Evolutionary conservation across 2,329 filamentous ascomycete genomes (phyloP).

Genomic region (Corinectria fuckeliana): DNA sequence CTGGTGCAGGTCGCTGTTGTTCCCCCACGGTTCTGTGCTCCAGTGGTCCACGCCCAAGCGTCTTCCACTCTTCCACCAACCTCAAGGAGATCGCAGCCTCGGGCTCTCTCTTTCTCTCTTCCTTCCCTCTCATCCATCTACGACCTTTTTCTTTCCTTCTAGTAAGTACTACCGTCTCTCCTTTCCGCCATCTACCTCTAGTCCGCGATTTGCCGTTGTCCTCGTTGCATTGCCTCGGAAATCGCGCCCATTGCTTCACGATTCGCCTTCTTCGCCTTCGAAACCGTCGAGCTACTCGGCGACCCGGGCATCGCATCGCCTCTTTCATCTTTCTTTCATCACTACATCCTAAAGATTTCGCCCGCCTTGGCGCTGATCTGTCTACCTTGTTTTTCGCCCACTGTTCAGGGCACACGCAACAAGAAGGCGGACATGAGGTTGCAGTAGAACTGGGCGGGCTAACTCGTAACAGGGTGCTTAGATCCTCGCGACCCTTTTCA

Average conservation of each 20-base stretch:
- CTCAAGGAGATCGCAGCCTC: conserved; percentile 26
- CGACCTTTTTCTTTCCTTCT: conserved; percentile 26
- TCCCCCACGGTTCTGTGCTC: conserved; percentile 22
- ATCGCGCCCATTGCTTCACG: neutral
- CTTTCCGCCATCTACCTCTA: neutral
- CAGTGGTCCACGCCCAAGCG: conserved; percentile 19
- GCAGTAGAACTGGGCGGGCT: neutral
- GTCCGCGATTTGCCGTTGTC: neutral
- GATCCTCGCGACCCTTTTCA: neutral
- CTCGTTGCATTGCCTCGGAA: neutral
- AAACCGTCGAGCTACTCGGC: neutral
- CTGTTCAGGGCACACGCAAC: too few species aligned
- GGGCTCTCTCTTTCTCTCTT: conserved; percentile 21
- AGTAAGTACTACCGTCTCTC: conserved; percentile 24
- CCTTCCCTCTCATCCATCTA: conserved; percentile 23
- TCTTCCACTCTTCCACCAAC: conserved; percentile 18
- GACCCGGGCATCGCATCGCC: too few species aligned
- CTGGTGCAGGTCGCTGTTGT: conserved; percentile 37
- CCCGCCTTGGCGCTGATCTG: too few species aligned
- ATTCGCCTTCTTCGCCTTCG: too few species aligned
- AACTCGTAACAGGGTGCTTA: conserved; percentile 1
- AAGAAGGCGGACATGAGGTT: neutral
- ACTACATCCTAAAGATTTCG: too few species aligned
- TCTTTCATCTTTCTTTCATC: neutral
- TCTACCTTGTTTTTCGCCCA: too few species aligned